phyloP scores from a whole-genome alignment of 2,329 filamentous ascomycete species.

The Cephalotrichum gorgonifer region DNA sequence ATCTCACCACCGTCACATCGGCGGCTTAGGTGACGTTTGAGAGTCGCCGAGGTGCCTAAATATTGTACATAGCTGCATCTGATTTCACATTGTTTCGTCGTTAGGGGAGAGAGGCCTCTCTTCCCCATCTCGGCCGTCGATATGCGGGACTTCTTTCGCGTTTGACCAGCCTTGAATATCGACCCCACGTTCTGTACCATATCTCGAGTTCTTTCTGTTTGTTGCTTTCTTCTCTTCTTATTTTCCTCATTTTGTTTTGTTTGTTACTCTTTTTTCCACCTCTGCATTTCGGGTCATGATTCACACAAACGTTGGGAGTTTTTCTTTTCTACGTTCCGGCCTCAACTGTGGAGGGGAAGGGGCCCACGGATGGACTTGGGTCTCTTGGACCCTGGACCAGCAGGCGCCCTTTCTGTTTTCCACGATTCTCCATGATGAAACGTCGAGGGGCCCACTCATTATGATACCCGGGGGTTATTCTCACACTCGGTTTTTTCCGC shows the following conservation, averaged over 20 bases:
- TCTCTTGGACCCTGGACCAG: no score
- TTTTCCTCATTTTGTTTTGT: not conserved
- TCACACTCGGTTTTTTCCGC: no score
- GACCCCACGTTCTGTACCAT: conserved; percentile 2
- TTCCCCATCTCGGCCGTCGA: not conserved
- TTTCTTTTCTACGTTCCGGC: not conserved
- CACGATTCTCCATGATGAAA: no score
- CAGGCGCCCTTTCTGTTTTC: no score
- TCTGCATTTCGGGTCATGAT: not conserved
- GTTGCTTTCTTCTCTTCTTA: not conserved
- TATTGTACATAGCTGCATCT: not conserved
- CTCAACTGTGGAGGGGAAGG: not conserved
- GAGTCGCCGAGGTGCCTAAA: not conserved
- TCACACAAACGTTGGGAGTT: not conserved
- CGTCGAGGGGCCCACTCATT: no score
- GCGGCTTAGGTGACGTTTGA: not conserved
- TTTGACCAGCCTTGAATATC: not conserved
- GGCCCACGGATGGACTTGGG: not conserved
- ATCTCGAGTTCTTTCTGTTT: not conserved
- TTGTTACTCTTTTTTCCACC: not conserved
- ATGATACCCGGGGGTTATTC: no score
- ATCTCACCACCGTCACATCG: not conserved
- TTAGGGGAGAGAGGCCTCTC: not conserved
- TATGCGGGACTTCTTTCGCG: not conserved
- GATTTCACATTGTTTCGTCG: not conserved